Evolutionary conservation across 108 stramenopile species (phyloP), one percentile per base, ranked within the genome.

Genomic region (Nannochloropsis granulata): DNA sequence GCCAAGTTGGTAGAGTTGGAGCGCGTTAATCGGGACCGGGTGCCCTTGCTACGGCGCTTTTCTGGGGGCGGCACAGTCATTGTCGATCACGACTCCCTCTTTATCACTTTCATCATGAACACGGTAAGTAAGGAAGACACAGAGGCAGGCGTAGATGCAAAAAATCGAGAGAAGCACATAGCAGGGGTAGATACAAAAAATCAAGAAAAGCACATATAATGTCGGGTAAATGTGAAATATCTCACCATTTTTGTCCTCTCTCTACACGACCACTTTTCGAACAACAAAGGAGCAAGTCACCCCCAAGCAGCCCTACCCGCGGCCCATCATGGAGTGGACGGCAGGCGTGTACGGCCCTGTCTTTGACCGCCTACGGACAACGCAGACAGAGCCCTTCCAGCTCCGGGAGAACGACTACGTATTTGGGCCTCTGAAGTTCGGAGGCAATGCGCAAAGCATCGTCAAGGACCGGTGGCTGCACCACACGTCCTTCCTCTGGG

Each of bases 401-500:
- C 78, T 86, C 8, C 24, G 82, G 79, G 86, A 86, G 78, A 86
- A 86, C 26, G 86, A 86, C 56, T 86, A 86, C 86, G 86, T 86
- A 13, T 83, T 86, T 26, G 86, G 83, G 5, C 46, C 82, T 71
- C 79, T 83, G 25, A 86, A 86, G 82, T 86, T 86, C 43, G 86
- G 86, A 42, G 86, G 86, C 42, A 86, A 86, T 42, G 86, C 86
- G 11, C 86, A 86, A 80, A 82, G 81, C 83, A 86, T 86, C 82
- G 83, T 78, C 11, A 83, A 81, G 45, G 86, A 82, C 43, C 83
- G 86, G 7, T 86, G 86, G 86, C 86, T 86, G 45, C 86, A 86
- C 56, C 86, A 86, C 86, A 86, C 86, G 23, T 86, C 86, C 13
- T 86, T 86, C 86, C 80, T 86, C 44, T 86, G 83, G 83, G 80